Conservation (phyloP, 2,329 filamentous ascomycete genomes). For the Fonsecaea pedrosoi region DNA sequence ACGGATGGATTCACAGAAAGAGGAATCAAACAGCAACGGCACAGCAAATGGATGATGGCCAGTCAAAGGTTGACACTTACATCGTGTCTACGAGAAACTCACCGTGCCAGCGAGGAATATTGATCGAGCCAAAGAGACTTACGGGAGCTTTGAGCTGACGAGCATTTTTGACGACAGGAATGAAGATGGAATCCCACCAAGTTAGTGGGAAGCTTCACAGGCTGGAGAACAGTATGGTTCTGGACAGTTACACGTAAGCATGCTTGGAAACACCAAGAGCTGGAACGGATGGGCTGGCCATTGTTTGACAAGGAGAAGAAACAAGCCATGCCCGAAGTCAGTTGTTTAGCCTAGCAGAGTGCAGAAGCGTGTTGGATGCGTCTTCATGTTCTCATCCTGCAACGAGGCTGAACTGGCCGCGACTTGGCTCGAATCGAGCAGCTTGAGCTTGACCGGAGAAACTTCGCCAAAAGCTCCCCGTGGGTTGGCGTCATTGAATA, state of each 20-base stretch:
- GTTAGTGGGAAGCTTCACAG: background rate
- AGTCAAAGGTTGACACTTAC: background rate
- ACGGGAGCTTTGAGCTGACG: background rate
- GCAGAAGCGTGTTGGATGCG: background rate
- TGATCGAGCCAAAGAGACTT: background rate
- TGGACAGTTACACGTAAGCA: background rate
- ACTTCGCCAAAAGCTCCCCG: background rate
- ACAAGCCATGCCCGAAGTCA: background rate
- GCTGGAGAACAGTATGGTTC: background rate
- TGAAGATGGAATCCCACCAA: background rate
- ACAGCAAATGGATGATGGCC: background rate
- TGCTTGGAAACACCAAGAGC: background rate
- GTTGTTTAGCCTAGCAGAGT: background rate
- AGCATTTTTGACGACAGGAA: background rate
- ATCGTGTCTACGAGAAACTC: background rate
- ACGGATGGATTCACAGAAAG: background rate
- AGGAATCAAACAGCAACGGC: conserved; percentile 1
- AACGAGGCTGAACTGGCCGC: background rate
- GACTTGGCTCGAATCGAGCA: no score
- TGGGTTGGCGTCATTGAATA: conserved; percentile 3
- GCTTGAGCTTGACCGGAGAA: background rate
- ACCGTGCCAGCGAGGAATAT: background rate
- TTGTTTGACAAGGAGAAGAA: background rate
- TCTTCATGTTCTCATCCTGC: background rate
- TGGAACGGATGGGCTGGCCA: background rate